Base-by-base conservation (phyloP, 768 basidiomycete species). In the Punctularia strigosozonata region DNA sequence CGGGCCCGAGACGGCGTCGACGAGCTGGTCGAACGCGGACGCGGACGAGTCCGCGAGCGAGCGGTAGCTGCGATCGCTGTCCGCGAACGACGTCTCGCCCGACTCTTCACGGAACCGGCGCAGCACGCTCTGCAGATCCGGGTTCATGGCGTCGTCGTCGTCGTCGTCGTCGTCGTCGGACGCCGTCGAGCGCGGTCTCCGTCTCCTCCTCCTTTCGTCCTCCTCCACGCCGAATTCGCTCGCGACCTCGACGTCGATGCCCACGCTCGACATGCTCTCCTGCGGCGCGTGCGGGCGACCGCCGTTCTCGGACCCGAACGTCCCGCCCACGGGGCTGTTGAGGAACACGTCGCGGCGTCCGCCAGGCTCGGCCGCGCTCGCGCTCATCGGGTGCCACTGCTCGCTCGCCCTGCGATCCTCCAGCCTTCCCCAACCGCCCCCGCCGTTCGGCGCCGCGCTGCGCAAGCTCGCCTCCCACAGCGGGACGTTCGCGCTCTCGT, bases 161-260 rank as follows among this genome's bases (percentile, higher is more conserved):
- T 42, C 37, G 30, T 26, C 43, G 20, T 49, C 45, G 24, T 46
- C 47, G 26, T 48, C 42, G n/a, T 44, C 44, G 40, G 45, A 46
- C n/a, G 28, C 45, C 39, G 41, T 34, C 5, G 38, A 47, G 12
- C 36, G 42, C 19, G 26, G 41, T 30, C 28, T 15, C 28, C 28
- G 10, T 30, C 28, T 10, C 10, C 15, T 30, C 28, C 10, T 30
- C 10, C 28, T 15, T 10, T 30, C 28, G 15, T 15, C 28, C 28
- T 10, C 28, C 10, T 15, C 28, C 10, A 10, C 10, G 28, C 28
- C 28, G 28, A 30, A 30, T 15, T 28, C 26, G 26, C 26, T 28
- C 26, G 26, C 26, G 10, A 8, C 10, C 26, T 28, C 26, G 15
- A 28, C 26, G 15, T 28, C 15, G 26, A 28, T 28, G 15, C 26